Conservation (phyloP, 768 basidiomycete species). For the Boletus sp. region DNA sequence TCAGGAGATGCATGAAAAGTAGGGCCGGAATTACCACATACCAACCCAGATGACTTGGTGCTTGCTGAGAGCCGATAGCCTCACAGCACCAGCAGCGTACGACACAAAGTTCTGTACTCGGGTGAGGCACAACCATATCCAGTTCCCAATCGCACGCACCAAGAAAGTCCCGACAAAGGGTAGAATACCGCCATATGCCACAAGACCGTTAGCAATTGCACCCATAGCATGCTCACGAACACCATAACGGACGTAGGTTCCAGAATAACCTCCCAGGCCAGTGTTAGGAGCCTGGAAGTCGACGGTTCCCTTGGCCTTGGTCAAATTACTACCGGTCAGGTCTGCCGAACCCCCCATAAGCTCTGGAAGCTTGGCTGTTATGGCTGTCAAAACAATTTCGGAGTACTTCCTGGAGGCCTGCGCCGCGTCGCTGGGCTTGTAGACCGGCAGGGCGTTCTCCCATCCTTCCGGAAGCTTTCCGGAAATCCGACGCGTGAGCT, state of each 20-base stretch:
- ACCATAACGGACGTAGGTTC: constrained; percentile 93
- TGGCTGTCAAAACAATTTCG: constrained; percentile 78
- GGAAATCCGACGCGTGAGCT: constrained; percentile 79
- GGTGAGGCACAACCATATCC: constrained; percentile 8
- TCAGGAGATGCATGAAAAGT: background rate
- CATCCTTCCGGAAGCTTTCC: constrained; percentile 82
- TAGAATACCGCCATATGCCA: constrained; percentile 87
- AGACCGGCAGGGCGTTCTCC: constrained; percentile 83
- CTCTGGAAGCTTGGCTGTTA: constrained; percentile 77
- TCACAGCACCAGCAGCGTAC: constrained; percentile 89
- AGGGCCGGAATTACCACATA: constrained; percentile 35
- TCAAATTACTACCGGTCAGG: constrained; percentile 89
- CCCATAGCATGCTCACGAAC: constrained; percentile 98
- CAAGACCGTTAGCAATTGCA: constrained; percentile 88
- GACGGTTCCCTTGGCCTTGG: constrained; percentile 75
- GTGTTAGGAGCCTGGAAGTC: constrained; percentile 94
- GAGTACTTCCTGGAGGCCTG: constrained; percentile 92
- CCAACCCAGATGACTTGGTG: constrained; percentile 94
- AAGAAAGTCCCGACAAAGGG: constrained; percentile 93
- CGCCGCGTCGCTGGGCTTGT: constrained; percentile 78
- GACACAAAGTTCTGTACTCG: constrained; percentile 79
- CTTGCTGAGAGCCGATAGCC: constrained; percentile 83
- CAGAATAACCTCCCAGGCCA: constrained; percentile 76
- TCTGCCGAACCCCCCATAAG: constrained; percentile 88
- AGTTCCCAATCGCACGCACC: constrained; percentile 38